Evolutionary conservation across 1,139 yeast genomes (phyloP).

Genomic region (Sugiyamaella sp.): DNA sequence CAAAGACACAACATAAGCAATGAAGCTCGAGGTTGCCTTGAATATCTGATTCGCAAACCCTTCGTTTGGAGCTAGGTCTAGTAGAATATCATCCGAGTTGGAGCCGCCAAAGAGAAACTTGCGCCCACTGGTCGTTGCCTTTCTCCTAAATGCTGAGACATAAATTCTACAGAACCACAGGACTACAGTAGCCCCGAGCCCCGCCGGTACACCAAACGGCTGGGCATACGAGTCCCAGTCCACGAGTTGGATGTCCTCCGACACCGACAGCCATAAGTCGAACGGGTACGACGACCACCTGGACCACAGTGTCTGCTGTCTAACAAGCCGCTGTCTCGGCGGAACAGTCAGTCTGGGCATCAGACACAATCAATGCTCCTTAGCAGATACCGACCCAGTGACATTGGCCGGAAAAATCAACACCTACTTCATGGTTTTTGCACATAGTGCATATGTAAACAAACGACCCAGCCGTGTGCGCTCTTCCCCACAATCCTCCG

Average conservation of each 20-base stretch:
- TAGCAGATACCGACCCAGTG: neutral
- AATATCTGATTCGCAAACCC: conserved; percentile 3
- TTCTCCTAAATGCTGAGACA: neutral
- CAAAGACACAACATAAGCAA: conserved; percentile 19
- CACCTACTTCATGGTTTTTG: neutral
- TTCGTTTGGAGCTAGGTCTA: neutral
- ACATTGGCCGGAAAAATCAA: too few relatives aligned
- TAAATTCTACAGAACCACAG: conserved; percentile 34
- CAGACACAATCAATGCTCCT: neutral
- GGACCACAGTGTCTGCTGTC: conserved; percentile 43
- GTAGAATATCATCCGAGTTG: conserved; percentile 4
- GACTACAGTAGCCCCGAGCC: conserved; percentile 45
- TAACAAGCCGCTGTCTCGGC: conserved; percentile 12
- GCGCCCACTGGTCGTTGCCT: neutral
- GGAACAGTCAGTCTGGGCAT: conserved; percentile 13
- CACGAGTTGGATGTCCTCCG: conserved; percentile 57
- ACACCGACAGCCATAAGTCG: conserved; percentile 55
- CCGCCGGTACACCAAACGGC: conserved; percentile 53
- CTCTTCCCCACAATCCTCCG: too few relatives aligned
- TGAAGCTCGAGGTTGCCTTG: conserved; percentile 7
- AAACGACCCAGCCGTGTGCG: conserved; percentile 1
- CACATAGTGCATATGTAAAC: neutral
- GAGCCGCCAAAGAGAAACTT: neutral
- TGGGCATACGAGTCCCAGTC: conserved; percentile 66
- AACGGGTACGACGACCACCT: conserved; percentile 56